A percentile compares a stretch with the other conserved stretches of the same genome.
Conservation (phyloP, 2,329 filamentous ascomycete genomes). For the Tolypocladium album region DNA sequence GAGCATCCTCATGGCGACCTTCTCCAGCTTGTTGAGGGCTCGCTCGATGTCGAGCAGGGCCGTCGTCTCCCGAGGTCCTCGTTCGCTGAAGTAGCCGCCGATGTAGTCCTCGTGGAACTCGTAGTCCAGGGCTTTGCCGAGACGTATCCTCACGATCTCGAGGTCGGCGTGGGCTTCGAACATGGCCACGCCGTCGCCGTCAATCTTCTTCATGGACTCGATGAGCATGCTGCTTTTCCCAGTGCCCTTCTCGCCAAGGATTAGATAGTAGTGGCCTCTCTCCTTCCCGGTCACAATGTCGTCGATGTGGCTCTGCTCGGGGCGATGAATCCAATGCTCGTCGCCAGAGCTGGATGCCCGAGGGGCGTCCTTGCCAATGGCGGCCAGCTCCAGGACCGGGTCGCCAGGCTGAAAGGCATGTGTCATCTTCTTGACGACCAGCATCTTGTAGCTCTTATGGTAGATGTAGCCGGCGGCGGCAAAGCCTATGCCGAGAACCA, state of each 20-base stretch:
- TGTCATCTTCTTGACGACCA: conserved; percentile 87
- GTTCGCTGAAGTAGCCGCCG: conserved; percentile 88
- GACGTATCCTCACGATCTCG: conserved; percentile 85
- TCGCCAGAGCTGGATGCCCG: conserved; percentile 27
- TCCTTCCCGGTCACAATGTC: conserved; percentile 65
- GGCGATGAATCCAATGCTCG: conserved; percentile 62
- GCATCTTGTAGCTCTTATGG: conserved; percentile 76
- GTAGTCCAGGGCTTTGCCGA: conserved; percentile 90
- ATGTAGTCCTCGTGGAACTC: conserved; percentile 98
- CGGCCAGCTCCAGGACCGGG: conserved; percentile 73
- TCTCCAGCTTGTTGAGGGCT: conserved; percentile 95
- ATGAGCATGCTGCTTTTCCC: conserved; percentile 95
- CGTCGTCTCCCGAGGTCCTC: conserved; percentile 82
- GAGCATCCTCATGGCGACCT: conserved; percentile 71
- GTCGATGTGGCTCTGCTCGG: conserved; percentile 75
- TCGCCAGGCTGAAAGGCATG: conserved; percentile 88
- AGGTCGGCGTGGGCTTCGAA: conserved; percentile 92
- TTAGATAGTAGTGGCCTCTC: conserved; percentile 76
- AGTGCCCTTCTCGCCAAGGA: conserved; percentile 91
- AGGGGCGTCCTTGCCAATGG: conserved; percentile 46
- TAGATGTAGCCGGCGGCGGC: conserved; percentile 63
- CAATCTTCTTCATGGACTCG: conserved; percentile 86
- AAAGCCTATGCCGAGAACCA: conserved; percentile 57
- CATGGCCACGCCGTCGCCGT: conserved; percentile 86
- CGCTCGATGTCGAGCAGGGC: conserved; percentile 91